phyloP scores from a whole-genome alignment of 2,329 filamentous ascomycete genomes.

The Trichoderma atrobrunneum region DNA sequence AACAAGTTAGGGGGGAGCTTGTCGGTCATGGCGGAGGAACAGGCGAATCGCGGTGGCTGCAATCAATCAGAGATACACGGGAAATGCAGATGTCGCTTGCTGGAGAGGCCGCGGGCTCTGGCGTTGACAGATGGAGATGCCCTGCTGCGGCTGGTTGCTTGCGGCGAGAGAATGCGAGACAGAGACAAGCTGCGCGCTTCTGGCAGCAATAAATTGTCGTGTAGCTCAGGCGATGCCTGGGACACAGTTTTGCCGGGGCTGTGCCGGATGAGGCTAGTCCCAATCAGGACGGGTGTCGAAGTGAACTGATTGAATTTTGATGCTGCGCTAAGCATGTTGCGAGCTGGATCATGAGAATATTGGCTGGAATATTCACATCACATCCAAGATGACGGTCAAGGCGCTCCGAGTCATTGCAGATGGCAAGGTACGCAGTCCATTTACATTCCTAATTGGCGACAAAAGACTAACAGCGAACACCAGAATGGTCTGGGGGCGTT shows the following conservation, averaged over 20 bases:
- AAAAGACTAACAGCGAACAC: conserved; percentile 23
- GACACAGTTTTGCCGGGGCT: conserved; percentile 25
- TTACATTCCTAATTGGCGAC: background rate
- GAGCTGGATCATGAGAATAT: conserved; percentile 30
- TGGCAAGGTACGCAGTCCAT: conserved; percentile 46
- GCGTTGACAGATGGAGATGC: background rate
- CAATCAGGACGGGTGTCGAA: conserved; percentile 18
- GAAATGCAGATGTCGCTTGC: background rate
- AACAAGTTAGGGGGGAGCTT: conserved; percentile 90
- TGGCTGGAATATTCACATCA: conserved; percentile 29
- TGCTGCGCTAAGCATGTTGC: background rate
- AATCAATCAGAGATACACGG: background rate
- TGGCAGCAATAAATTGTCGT: conserved; percentile 24
- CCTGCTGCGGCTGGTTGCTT: conserved; percentile 9
- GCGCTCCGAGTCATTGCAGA: conserved; percentile 51
- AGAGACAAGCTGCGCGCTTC: conserved; percentile 20
- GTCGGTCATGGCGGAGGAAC: conserved; percentile 72
- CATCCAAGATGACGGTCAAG: conserved; percentile 52
- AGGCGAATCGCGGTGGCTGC: background rate
- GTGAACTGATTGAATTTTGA: conserved; percentile 9
- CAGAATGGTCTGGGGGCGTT: conserved; percentile 97
- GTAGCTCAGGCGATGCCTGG: conserved; percentile 18
- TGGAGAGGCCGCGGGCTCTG: background rate
- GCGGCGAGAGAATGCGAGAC: conserved; percentile 8
- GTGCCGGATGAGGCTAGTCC: conserved; percentile 29